Conservation (phyloP, 176 grass and related monocot species). For the Rhynchospora tenuis region DNA sequence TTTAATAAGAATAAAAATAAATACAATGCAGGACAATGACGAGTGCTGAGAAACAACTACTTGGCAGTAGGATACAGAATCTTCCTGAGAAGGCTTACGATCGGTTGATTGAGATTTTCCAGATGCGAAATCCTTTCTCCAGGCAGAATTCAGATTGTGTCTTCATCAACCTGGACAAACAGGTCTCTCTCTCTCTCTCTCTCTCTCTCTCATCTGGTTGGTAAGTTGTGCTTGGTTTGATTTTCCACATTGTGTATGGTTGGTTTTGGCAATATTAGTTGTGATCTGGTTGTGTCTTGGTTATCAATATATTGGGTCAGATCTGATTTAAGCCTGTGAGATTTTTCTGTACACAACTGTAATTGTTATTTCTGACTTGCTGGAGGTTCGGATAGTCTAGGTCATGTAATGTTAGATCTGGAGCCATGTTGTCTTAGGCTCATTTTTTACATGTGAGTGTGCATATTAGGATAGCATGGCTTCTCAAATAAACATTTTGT, state of each 20-base stretch:
- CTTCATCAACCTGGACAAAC: constrained; percentile 48
- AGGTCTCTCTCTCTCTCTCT: constrained; percentile 33
- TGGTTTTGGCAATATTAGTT: background rate
- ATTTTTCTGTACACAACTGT: background rate
- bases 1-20: background rate
- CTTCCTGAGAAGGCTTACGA: constrained; percentile 52
- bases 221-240: background rate
- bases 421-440: background rate
- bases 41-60: constrained; percentile 55
- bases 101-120: constrained; percentile 46
- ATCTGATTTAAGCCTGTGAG: background rate
- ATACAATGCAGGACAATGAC: constrained; percentile 58
- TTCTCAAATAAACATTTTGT: background rate
- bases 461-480: background rate
- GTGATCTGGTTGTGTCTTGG: background rate
- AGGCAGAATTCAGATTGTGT: constrained; percentile 36
- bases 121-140: constrained; percentile 25
- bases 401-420: background rate
- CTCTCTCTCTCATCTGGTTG: background rate
- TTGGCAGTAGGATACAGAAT: constrained; percentile 49
- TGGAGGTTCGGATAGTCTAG: background rate
- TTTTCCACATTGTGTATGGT: background rate
- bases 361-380: background rate
- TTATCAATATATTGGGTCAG: background rate
- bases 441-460: background rate